Base-by-base conservation (phyloP, 164 flowering plant species). In the Aristolochia californica region DNA sequence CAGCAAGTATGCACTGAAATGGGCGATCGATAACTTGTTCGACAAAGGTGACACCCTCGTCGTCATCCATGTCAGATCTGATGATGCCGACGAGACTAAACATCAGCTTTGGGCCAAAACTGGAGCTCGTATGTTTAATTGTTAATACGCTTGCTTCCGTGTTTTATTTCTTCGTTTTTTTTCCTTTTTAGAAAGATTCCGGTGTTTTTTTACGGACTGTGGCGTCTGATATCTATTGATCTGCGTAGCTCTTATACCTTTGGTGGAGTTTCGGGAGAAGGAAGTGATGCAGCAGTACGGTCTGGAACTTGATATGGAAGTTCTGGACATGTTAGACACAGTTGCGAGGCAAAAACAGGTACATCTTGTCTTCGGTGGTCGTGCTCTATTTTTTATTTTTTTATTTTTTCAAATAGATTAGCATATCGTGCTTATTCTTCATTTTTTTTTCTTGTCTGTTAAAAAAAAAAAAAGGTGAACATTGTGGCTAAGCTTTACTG, bases 401-500 rank as follows among this genome's bases (percentile, higher is more conserved):
- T 34, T 24, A 23, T 25, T 53, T 27, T 13, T 27, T 15, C 27
- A 17, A n/a, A 17, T 30, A 24, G 5, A 2, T 40, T 25, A 24
- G 23, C 1, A 30, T 43, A 30, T 48, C 17, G 22, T 23, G 27
- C 20, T 16, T 28, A 15, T n/a, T 28, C 13, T 48, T 10, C 4
- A 16, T 60, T 24, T 58, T 38, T 8, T 23, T 2, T 49, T 49
- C 13, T 13, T 59, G 5, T 28, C 20, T 17, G 34, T 59, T 1
- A 1, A 2, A 40, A 21, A 8, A n/a, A n/a, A 20, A 20, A 27
- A 58, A 44, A 85, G 96, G 65, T 76, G 43, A 70, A 43, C 0
- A 58, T 84, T 22, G 76, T 86, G 8, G 40, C 77, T 10, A 88
- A 88, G 57, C 28, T 88, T 21, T 86, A 84, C 54, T 84, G 87